phyloP scores from a whole-genome alignment of 768 basidiomycete genomes.

The Boletus fagicola region DNA sequence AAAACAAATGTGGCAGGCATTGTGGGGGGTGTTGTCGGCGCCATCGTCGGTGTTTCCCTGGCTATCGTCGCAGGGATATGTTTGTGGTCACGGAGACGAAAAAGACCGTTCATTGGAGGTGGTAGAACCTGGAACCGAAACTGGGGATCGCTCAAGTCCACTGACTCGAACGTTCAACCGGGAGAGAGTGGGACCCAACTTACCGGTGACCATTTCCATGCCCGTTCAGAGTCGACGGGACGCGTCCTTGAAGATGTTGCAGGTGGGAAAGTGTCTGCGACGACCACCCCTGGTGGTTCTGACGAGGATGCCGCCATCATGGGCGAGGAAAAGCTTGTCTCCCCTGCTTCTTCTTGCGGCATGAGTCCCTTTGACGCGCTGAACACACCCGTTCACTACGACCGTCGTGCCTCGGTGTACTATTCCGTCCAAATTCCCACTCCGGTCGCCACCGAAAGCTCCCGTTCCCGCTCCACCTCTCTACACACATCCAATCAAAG shows the following conservation, averaged over 20 bases:
- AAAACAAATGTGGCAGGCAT: conserved; percentile 43
- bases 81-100: conserved; percentile 27
- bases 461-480: conserved; percentile 11
- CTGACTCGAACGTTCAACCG: conserved; percentile 16
- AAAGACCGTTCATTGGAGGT: conserved; percentile 24
- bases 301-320: conserved; percentile 16
- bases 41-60: conserved; percentile 36
- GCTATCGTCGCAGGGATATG: conserved; percentile 34
- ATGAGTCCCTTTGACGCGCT: conserved; percentile 22
- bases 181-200: not conserved
- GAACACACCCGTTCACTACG: conserved; percentile 17
- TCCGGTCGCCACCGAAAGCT: not conserved
- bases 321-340: conserved; percentile 26
- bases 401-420: conserved; percentile 21
- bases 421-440: conserved; percentile 18
- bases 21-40: conserved; percentile 53
- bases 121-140: conserved; percentile 19
- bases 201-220: conserved; percentile 11
- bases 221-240: conserved; percentile 25
- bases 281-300: conserved; percentile 21
- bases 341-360: conserved; percentile 13
- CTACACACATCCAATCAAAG: conserved; percentile 13
- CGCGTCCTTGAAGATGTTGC: conserved; percentile 12
- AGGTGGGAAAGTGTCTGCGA: conserved; percentile 15
- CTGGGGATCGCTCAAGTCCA: conserved; percentile 32